Base-by-base conservation (phyloP, 2,329 filamentous ascomycete species). In the Magnaporthiopsis rhizophila region DNA sequence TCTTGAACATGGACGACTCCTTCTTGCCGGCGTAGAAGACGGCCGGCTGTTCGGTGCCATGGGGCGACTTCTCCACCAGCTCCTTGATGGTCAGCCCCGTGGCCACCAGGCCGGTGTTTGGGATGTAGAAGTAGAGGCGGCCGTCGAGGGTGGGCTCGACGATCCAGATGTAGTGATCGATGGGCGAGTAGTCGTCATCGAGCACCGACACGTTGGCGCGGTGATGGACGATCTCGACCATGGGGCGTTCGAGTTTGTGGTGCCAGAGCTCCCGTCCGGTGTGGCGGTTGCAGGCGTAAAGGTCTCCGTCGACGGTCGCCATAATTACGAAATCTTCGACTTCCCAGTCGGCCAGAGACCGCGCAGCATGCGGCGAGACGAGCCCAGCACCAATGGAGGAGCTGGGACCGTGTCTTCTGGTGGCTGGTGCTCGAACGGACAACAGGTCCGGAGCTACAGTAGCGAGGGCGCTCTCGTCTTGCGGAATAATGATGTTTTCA, bases 311-410 rank as follows among this genome's bases (percentile, higher is more conserved):
- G 86, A 98, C 91, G 86, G 95, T 98, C 91, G 95, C 94, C 90
- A 99, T 84, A 83, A 99, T 91, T 81, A 98, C 91, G 86, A 97
- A 96, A 83, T 98, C 93, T 91, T 98, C 94, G 81, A 97, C 93
- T 90, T 97, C 92, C 94, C 94, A 98, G 81, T 97, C 94, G 86
- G 93, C 89, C 86, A 98, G 84, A 84, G 89, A 96, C 87, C 94
- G 93, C 93, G 92, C 94, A 89, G 84, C 83, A 76, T 91, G 89
- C 89, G 89, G 90, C 90, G 90, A 88, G 81, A 89, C 85, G 78
- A 90, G 82, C 72, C 87, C 87, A 76, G 83, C 82, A 76, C 83
- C 81, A 65, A 79, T 70, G 65, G 73, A 75, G 69, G 77, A 78
- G 74, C 83, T 84, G 79, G 84, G 85, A 75, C 82, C 80, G 74